Conservation (phyloP, 164 flowering plant genomes). For the Echeveria elegans region DNA sequence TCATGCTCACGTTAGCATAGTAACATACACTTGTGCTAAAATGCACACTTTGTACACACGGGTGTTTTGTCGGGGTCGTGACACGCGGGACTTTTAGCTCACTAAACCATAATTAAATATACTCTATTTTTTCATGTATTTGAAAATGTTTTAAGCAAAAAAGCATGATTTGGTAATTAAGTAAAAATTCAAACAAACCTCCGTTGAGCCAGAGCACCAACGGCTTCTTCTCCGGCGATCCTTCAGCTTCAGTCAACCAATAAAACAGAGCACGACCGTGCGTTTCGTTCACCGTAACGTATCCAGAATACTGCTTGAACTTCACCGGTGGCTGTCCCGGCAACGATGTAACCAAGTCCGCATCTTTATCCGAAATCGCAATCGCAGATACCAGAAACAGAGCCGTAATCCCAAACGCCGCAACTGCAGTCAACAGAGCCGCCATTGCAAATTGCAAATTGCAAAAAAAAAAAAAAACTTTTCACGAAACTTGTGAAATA, state of each 20-base stretch:
- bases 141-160: not conserved
- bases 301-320: slow-evolving; percentile 14
- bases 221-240: slow-evolving; percentile 8
- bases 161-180: not conserved
- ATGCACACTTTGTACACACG: too few species aligned
- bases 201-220: slow-evolving; percentile 15
- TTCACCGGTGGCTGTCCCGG: slow-evolving; percentile 14
- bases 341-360: slow-evolving; percentile 9
- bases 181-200: slow-evolving; percentile 16
- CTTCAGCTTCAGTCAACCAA: slow-evolving; percentile 10
- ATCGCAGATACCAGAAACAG: not conserved
- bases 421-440: too few species aligned
- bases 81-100: too few species aligned
- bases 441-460: too few species aligned
- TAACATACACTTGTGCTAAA: too few species aligned
- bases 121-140: not conserved
- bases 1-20: too few species aligned
- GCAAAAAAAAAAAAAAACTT: too few species aligned
- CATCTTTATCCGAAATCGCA: slow-evolving; percentile 9
- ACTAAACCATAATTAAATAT: not conserved
- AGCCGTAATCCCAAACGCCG: too few species aligned
- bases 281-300: slow-evolving; percentile 10
- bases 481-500: too few species aligned
- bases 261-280: slow-evolving; percentile 14
- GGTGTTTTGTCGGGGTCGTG: too few species aligned